Percentiles rank a stretch among this genome's conserved stretches.
These are phyloP conservation scores for Hygrophorus pudorinus DNA, from an alignment of 768 basidiomycete genomes.

Conservation along the genomic window DNA sequence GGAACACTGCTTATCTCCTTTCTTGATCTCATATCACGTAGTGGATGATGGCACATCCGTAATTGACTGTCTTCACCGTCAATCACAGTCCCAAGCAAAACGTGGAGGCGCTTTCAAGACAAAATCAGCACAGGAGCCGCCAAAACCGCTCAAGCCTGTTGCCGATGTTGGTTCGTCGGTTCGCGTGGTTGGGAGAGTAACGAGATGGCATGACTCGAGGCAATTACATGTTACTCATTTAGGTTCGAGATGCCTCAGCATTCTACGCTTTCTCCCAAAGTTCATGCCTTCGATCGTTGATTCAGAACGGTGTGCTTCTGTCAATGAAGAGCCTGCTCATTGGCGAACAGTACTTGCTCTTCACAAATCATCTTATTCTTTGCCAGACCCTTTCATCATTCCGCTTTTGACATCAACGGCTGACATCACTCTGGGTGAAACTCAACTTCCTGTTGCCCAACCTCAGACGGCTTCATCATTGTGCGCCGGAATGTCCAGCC, in stretches of 20 bases:
- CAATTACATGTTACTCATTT: slow-evolving; percentile 40
- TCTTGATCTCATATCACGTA: slow-evolving; percentile 15
- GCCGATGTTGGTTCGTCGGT: slow-evolving; percentile 38
- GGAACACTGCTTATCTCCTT: slow-evolving; percentile 1
- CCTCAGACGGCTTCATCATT: slow-evolving; percentile 15
- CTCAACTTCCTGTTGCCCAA: slow-evolving; percentile 8
- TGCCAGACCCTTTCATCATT: slow-evolving; percentile 40
- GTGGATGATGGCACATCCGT: slow-evolving; percentile 75
- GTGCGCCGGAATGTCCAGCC: slow-evolving; percentile 10
- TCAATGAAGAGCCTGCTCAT: slow-evolving; percentile 53
- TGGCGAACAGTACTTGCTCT: slow-evolving; percentile 41
- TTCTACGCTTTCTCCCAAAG: neutral
- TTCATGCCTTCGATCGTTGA: neutral
- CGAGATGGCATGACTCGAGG: slow-evolving; percentile 28
- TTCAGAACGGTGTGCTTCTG: slow-evolving; percentile 35
- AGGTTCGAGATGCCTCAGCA: slow-evolving; percentile 25
- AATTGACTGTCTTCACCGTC: slow-evolving; percentile 52
- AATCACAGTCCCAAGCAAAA: slow-evolving; percentile 18
- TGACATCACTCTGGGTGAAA: slow-evolving; percentile 1
- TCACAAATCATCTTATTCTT: slow-evolving; percentile 43
- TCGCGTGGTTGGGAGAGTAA: slow-evolving; percentile 36
- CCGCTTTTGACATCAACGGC: slow-evolving; percentile 18
- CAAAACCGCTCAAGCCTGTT: slow-evolving; percentile 22
- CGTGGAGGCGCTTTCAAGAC: neutral
- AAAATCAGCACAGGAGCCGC: slow-evolving; percentile 4